phyloP scores from a whole-genome alignment of 2,329 filamentous ascomycete species.

The Colletotrichum sp. region DNA sequence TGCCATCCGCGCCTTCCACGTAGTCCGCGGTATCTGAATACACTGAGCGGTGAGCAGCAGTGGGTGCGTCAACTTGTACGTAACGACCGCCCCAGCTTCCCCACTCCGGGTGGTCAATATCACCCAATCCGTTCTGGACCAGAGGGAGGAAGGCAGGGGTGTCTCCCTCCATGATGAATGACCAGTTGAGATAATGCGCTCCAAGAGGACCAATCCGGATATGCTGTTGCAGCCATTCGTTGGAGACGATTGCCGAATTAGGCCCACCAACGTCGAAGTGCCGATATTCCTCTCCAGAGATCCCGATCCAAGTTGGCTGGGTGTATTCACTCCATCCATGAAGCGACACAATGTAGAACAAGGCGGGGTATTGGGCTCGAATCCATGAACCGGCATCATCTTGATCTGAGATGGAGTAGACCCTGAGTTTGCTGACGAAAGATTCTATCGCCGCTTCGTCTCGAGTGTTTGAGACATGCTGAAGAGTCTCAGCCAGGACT shows the following conservation, averaged over 20 bases:
- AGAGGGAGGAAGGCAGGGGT: constrained; percentile 54
- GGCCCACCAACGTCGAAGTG: neutral
- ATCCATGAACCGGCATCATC: constrained; percentile 63
- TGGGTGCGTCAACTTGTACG: constrained; percentile 12
- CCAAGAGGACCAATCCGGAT: constrained; percentile 55
- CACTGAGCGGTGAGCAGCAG: neutral
- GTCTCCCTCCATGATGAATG: constrained; percentile 58
- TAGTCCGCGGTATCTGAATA: constrained; percentile 32
- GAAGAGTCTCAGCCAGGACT: constrained; percentile 52
- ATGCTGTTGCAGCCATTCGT: constrained; percentile 55
- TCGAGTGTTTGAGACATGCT: constrained; percentile 38
- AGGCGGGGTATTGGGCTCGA: constrained; percentile 52
- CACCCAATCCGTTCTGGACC: constrained; percentile 52
- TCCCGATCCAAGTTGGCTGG: constrained; percentile 60
- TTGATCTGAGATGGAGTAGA: constrained; percentile 64
- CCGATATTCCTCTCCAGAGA: constrained; percentile 34
- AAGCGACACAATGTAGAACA: constrained; percentile 60
- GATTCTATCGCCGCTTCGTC: constrained; percentile 31
- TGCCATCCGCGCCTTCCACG: constrained; percentile 31
- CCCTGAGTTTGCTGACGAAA: constrained; percentile 46
- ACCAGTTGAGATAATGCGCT: constrained; percentile 46
- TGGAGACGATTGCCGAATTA: constrained; percentile 42
- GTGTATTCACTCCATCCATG: constrained; percentile 62
- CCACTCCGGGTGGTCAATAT: constrained; percentile 48
- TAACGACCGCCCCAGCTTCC: constrained; percentile 58